Conservation (phyloP, 169 alveolate genomes). For the Plasmodium fragile region DNA sequence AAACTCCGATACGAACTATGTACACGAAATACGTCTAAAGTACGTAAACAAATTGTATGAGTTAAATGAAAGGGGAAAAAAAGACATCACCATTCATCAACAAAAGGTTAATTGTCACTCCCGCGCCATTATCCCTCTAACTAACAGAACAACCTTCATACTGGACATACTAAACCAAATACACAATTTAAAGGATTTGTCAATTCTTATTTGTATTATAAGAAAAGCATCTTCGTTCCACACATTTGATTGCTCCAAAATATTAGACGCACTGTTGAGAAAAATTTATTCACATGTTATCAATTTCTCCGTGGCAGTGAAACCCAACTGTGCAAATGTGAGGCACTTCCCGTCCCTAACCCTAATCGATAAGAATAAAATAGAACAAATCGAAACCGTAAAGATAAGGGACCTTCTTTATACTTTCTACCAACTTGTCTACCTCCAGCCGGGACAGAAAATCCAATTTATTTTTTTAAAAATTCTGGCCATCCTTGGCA, state of each 20-base stretch:
- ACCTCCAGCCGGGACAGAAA: conserved; percentile 13
- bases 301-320: not conserved
- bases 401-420: conserved; percentile 54
- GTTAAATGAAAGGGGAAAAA: not conserved
- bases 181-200: conserved; percentile 53
- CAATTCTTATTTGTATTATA: conserved; percentile 37
- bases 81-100: not conserved
- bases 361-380: not conserved
- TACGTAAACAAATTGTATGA: conserved; percentile 12
- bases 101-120: not conserved
- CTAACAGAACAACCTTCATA: conserved; percentile 36
- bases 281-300: conserved; percentile 23
- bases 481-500: conserved; percentile 20
- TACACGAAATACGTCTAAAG: conserved; percentile 17
- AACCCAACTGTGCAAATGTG: not conserved
- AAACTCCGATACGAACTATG: conserved; percentile 30
- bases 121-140: conserved; percentile 15
- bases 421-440: conserved; percentile 36
- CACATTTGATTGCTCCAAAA: conserved; percentile 16
- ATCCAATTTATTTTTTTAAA: conserved; percentile 29
- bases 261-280: conserved; percentile 41
- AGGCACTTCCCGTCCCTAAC: not conserved
- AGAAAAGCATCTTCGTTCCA: conserved; percentile 36
- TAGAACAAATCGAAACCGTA: conserved; percentile 15
- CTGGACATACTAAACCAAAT: conserved; percentile 31